Conservation (phyloP, 208 protist genomes). For the Crithidia expoeki region DNA sequence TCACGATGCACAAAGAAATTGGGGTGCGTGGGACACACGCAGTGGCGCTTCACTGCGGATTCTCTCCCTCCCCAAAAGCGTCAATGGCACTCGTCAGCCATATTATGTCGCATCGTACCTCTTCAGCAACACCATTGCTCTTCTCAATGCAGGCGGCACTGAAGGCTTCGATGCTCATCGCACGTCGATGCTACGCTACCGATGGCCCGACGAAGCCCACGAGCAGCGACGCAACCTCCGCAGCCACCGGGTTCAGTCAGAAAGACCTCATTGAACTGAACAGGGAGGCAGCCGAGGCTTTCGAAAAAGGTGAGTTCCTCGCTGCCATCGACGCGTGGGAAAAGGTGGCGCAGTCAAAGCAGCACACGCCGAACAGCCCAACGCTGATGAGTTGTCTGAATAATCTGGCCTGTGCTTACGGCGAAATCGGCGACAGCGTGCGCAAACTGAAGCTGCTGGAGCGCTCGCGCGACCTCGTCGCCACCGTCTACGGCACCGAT, state of each 20-base stretch:
- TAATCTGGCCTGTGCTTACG: constrained; percentile 90
- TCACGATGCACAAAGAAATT: too few species aligned
- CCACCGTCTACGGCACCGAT: constrained; percentile 61
- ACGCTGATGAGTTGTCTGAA: constrained; percentile 84
- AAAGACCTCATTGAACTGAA: constrained; percentile 69
- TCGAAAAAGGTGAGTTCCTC: constrained; percentile 65
- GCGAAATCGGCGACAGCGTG: constrained; percentile 73
- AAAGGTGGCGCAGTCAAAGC: constrained; percentile 44
- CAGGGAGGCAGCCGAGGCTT: constrained; percentile 56
- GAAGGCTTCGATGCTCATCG: not conserved
- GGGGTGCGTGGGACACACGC: too few species aligned
- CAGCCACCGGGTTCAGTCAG: constrained; percentile 9
- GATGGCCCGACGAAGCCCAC: not conserved
- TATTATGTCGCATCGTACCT: too few species aligned
- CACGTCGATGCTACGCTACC: constrained; percentile 14
- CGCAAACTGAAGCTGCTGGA: constrained; percentile 82
- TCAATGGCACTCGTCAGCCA: too few species aligned
- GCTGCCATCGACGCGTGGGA: constrained; percentile 78
- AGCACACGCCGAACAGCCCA: constrained; percentile 56
- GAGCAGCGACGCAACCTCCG: not conserved
- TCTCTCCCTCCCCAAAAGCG: too few species aligned
- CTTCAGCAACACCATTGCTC: too few species aligned
- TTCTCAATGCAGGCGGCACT: too few species aligned
- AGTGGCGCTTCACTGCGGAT: too few species aligned
- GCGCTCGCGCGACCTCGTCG: constrained; percentile 62